A percentile compares a stretch with the other conserved stretches of the same genome.
phyloP scores from a whole-genome alignment of 2,329 filamentous ascomycete species.

The Fusarium sublunatum region DNA sequence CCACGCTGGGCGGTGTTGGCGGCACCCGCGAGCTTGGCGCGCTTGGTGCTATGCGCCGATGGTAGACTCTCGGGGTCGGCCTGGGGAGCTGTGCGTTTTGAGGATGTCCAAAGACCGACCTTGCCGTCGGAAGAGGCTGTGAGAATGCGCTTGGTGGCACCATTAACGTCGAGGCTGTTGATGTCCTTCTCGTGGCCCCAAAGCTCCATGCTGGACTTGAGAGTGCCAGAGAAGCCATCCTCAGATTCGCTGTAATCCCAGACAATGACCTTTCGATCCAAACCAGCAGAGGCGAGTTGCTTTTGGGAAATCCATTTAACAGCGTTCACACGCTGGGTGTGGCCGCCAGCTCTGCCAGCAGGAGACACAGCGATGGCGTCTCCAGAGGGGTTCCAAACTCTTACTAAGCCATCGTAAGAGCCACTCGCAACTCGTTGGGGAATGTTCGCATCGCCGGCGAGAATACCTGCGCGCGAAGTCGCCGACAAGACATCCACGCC shows the following conservation, averaged over 20 bases:
- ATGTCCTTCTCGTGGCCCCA: constrained; percentile 83
- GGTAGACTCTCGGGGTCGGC: constrained; percentile 78
- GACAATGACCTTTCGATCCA: constrained; percentile 86
- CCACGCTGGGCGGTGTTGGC: constrained; percentile 75
- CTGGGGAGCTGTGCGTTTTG: constrained; percentile 78
- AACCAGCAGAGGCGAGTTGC: constrained; percentile 82
- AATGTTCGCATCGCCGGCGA: constrained; percentile 50
- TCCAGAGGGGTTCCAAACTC: constrained; percentile 92
- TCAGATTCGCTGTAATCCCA: constrained; percentile 86
- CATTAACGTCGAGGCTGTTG: constrained; percentile 79
- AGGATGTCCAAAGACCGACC: constrained; percentile 89
- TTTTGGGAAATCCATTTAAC: constrained; percentile 83
- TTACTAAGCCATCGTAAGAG: constrained; percentile 88
- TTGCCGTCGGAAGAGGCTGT: constrained; percentile 86
- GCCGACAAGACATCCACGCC: constrained; percentile 82
- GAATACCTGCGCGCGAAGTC: constrained; percentile 68
- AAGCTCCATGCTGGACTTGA: constrained; percentile 82
- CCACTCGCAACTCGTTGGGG: constrained; percentile 80
- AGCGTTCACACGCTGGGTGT: constrained; percentile 81
- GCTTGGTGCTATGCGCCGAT: constrained; percentile 75
- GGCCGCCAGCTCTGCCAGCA: constrained; percentile 73
- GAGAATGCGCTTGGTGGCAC: constrained; percentile 79
- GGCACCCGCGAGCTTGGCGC: constrained; percentile 71
- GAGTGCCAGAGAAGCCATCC: constrained; percentile 67
- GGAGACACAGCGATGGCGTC: constrained; percentile 82